Base-by-base conservation (phyloP, 306 rosid genomes). In the Prosopis cineraria region DNA sequence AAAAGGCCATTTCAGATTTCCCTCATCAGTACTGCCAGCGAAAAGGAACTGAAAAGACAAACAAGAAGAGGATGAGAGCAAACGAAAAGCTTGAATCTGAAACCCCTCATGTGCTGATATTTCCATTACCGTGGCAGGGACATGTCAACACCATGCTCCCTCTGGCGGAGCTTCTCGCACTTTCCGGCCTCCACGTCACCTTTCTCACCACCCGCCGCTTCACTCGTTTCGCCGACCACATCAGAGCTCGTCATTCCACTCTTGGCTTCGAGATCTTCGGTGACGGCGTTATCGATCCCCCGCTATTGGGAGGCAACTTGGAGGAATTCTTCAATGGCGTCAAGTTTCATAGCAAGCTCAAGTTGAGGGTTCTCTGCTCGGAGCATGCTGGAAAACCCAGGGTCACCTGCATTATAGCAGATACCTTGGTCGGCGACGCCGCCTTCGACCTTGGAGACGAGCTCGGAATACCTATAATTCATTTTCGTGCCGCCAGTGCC, bases 401-500 rank as follows among this genome's bases (percentile, higher is more conserved):
- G 48, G 31, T 85, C 5, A 81, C 14, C 56, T 87, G 93, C 41
- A n/a, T 87, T 0, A 73, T 91, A n/a, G 80, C 11, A 1, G 96
- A 91, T 58, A 90, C 89, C 0, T 2, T 70, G 4, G 62, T 80
- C 9, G 83, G 82, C 37, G 17, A 20, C n/a, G 3, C 75, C 39
- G 12, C 84, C 3, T 31, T 48, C 31, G 88, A 87, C 1, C 14
- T 80, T 5, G 86, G 70, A 20, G 13, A 25, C 11, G 75, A 85
- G 7, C 36, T 84, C 69, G 82, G 77, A 4, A 73, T 91, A 16
- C 85, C 87, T 1, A 2, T 62, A 2, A 70, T 91, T 41, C 75
- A 80, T 58, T 91, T 91, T 16, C 86, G 89, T 22, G 74, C 90
- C 0, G 1, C 81, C 1, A 69, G 87, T 64, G 83, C 90, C 5